phyloP scores from a whole-genome alignment of 139 green algal genomes.

The Closterium sp. region DNA sequence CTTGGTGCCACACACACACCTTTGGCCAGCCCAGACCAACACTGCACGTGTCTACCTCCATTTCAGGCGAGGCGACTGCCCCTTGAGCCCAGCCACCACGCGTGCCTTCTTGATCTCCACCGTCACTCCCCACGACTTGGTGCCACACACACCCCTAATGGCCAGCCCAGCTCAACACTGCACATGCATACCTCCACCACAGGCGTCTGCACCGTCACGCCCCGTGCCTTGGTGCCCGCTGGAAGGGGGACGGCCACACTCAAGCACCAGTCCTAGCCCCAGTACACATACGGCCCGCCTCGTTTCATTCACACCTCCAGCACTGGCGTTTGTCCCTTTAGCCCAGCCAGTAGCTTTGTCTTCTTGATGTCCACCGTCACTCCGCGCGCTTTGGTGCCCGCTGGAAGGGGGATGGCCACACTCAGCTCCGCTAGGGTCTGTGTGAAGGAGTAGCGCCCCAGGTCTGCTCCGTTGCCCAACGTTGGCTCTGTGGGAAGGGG shows the following conservation, averaged over 20 bases:
- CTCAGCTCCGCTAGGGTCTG: slow-evolving; percentile 88
- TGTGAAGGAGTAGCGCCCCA: slow-evolving; percentile 82
- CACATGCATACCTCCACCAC: slow-evolving; percentile 41
- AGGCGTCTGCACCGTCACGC: slow-evolving; percentile 69
- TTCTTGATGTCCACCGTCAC: neutral
- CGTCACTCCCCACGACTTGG: too few relatives aligned
- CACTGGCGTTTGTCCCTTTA: slow-evolving; percentile 65
- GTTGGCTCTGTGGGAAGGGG: slow-evolving; percentile 67
- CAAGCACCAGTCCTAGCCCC: too few relatives aligned
- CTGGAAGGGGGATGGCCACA: slow-evolving; percentile 73
- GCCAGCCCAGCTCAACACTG: too few relatives aligned
- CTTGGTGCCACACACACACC: too few relatives aligned
- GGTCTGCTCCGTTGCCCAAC: slow-evolving; percentile 79
- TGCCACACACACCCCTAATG: too few relatives aligned
- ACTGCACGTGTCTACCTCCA: too few relatives aligned
- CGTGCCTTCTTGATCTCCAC: neutral
- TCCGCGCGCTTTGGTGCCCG: slow-evolving; percentile 66
- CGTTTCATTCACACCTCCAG: neutral
- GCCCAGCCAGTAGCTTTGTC: neutral
- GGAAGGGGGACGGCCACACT: slow-evolving; percentile 67
- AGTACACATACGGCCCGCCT: too few relatives aligned
- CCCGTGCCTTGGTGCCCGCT: slow-evolving; percentile 65
- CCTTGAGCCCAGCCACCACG: neutral
- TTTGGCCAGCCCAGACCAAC: too few relatives aligned
- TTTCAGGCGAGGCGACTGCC: neutral